A percentile compares a stretch with the other conserved stretches of the same genome.
These are phyloP conservation scores for Cyclocybe aegerita DNA, from an alignment of 768 basidiomycete genomes.

Conservation along the genomic window DNA sequence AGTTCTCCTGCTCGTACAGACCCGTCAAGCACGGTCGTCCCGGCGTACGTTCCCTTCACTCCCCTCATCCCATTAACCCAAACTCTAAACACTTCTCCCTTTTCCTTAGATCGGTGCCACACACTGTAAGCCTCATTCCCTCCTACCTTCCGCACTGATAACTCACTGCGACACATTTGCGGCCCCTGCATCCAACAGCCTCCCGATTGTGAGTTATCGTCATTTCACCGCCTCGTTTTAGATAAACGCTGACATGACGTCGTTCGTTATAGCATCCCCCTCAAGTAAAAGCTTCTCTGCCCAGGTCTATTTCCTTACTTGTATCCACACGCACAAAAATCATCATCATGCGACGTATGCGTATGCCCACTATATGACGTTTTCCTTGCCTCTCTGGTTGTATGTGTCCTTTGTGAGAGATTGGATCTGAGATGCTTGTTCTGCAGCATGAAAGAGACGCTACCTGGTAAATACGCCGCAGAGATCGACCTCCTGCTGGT, in stretches of 20 bases:
- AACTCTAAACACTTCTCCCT: conserved; percentile 11
- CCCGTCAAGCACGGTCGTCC: conserved; percentile 99
- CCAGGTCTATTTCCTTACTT: conserved; percentile 17
- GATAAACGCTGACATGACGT: neutral
- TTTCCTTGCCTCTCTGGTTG: conserved; percentile 28
- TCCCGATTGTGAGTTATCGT: conserved; percentile 68
- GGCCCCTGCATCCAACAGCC: conserved; percentile 34
- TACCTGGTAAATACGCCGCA: neutral
- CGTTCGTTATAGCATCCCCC: conserved; percentile 67
- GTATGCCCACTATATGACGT: conserved; percentile 18
- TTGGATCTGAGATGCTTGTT: neutral
- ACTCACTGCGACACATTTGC: conserved; percentile 7
- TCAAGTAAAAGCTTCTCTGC: conserved; percentile 68
- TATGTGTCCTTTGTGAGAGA: neutral
- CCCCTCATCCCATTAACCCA: neutral
- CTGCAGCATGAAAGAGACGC: neutral
- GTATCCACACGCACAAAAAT: conserved; percentile 23
- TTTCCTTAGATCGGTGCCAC: conserved; percentile 78
- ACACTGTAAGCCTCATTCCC: conserved; percentile 58
- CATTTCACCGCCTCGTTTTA: too few species aligned
- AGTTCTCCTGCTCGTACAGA: conserved; percentile 96
- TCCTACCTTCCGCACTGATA: neutral
- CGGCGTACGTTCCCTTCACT: conserved; percentile 65
- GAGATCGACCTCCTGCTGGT: too few species aligned
- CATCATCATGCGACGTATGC: conserved; percentile 24